Base-by-base conservation (phyloP, 2,329 filamentous ascomycete species). In the Aspergillus bombycis region DNA sequence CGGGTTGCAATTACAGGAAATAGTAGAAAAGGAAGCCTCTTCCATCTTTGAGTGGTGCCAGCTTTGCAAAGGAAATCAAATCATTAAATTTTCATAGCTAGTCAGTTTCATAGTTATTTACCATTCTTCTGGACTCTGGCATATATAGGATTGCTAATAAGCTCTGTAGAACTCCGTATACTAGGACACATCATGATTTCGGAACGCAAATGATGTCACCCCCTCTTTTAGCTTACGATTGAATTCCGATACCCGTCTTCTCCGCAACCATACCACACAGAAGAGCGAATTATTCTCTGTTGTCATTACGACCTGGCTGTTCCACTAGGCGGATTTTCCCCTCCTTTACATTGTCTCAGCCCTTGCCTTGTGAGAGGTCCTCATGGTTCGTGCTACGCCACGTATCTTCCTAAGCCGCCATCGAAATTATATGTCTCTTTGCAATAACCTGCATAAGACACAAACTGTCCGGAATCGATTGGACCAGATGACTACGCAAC, bases 401-500 rank as follows among this genome's bases (percentile, higher is more conserved):
- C 45, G 43, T 34, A 3, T 34, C 26, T 46, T 52, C 23, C 19
- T 34, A 30, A n/a, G 12, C 26, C 41, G n/a, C n/a, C 19, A 45
- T 34, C 45, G 26, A 8, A 4, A 14, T 56, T 71, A 64, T 68
- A 77, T 77, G 75, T 70, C 67, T 67, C 50, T 65, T 57, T 65
- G 62, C 48, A 65, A 59, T 41, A 58, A 61, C 19, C 61, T 68
- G 32, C 57, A 59, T 57, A 68, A 62, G 50, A 57, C 66, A 43
- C 66, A 64, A 57, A 61, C 61, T 55, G 62, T 66, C 45, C 67
- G 63, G 52, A 70, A 59, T 52, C 80, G 80, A 68, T 72, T 83
- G 54, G 70, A 71, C 57, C 80, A 81, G 71, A 84, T 84, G 81
- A 75, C 77, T 52, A 77, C 79, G 30, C 81, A 83, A 64, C 62